phyloP scores from a whole-genome alignment of 2,329 filamentous ascomycete species.

The Monilinia polystroma region DNA sequence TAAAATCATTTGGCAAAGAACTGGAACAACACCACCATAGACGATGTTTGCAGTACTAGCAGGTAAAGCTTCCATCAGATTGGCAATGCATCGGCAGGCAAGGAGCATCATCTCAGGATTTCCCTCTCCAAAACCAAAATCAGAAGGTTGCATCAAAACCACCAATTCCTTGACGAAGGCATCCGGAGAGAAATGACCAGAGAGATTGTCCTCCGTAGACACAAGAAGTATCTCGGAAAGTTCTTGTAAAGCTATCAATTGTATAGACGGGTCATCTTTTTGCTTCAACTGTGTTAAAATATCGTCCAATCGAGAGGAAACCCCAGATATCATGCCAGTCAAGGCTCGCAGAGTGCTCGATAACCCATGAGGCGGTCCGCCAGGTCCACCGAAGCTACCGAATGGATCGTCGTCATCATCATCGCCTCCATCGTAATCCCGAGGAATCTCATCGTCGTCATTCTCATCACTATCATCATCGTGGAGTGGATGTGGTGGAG shows the following conservation, averaged over 20 bases:
- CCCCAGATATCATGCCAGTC: conserved; percentile 87
- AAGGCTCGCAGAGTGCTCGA: conserved; percentile 82
- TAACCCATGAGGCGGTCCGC: conserved; percentile 62
- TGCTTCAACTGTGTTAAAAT: conserved; percentile 73
- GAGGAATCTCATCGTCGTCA: conserved; percentile 62
- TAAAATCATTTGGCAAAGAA: conserved; percentile 90
- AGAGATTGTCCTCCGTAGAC: conserved; percentile 93
- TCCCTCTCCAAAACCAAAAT: conserved; percentile 74
- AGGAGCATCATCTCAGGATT: conserved; percentile 97
- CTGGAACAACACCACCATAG: conserved; percentile 92
- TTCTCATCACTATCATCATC: conserved; percentile 55
- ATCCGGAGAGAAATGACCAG: conserved; percentile 92
- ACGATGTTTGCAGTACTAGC: conserved; percentile 93
- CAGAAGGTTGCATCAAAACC: conserved; percentile 83
- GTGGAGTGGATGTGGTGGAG: conserved; percentile 29
- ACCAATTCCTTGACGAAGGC: conserved; percentile 95
- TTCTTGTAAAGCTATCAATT: conserved; percentile 89
- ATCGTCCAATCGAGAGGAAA: conserved; percentile 75
- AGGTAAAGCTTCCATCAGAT: conserved; percentile 95
- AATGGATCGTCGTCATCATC: conserved; percentile 62
- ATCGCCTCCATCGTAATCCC: conserved; percentile 52
- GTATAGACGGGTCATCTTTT: conserved; percentile 81
- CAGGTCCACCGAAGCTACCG: conserved; percentile 64
- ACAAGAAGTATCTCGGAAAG: conserved; percentile 90
- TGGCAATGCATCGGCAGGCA: conserved; percentile 91